phyloP scores from a whole-genome alignment of 2,329 filamentous ascomycete species.

The Sporothrix phasma region DNA sequence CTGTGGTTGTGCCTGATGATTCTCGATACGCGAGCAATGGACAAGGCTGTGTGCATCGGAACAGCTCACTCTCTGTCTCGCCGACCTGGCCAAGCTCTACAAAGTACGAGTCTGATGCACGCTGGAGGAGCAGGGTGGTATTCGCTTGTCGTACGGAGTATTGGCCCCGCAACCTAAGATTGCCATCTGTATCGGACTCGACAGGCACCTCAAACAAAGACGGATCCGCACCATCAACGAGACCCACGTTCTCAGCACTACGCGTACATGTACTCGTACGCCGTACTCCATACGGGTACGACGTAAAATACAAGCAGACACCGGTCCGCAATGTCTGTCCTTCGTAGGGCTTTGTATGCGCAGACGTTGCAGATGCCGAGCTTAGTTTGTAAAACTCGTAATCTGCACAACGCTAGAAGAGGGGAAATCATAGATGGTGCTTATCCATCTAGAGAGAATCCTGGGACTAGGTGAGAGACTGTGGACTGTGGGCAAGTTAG shows the following conservation, averaged over 20 bases:
- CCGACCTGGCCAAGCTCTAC: not conserved
- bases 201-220: not conserved
- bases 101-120: not conserved
- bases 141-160: not conserved
- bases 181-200: not conserved
- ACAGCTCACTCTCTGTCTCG: not conserved
- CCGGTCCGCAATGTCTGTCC: not conserved
- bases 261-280: too few relatives aligned
- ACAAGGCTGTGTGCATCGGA: not conserved
- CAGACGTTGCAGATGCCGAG: not conserved
- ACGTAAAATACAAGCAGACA: not conserved
- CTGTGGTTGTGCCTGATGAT: not conserved
- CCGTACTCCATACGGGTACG: too few relatives aligned
- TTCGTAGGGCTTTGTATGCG: not conserved
- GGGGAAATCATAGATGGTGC: too few relatives aligned
- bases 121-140: not conserved
- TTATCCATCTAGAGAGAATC: too few relatives aligned
- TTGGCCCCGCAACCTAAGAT: too few relatives aligned
- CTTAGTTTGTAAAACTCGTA: too few relatives aligned
- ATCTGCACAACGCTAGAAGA: too few relatives aligned
- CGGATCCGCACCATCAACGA: not conserved
- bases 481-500: too few relatives aligned
- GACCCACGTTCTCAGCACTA: too few relatives aligned
- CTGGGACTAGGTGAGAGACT: too few relatives aligned
- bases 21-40: not conserved